Evolutionary conservation across 805 yeast genomes (phyloP), one percentile per base, ranked within the genome.

Genomic region (Wickerhamiella alocasiicola): DNA sequence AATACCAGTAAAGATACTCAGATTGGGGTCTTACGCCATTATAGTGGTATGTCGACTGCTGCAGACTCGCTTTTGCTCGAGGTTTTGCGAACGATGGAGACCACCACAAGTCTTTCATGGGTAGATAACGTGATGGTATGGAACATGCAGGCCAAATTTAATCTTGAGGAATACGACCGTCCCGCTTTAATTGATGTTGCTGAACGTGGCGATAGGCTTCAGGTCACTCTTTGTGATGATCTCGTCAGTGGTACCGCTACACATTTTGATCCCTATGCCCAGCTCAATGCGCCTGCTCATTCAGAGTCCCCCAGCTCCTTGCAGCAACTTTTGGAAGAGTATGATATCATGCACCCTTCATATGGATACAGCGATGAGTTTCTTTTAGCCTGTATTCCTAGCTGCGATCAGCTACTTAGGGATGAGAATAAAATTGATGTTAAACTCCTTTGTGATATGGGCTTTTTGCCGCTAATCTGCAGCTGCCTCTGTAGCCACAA

Each of bases 341-440:
- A 40, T 21, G 44, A 43, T 12, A 28, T 38, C 4, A 13, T 18
- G 15, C 48, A 42, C 28, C 45, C 46, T 4, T 15, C 23, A 17
- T 12, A 16, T 11, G 42, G 44, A 19, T 59, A 85, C 56, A 88
- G 83, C 53, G 69, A 76, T n/a, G 76, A 78, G 52, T 82, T 85
- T 51, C 50, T 85, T 27, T 55, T 82, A 45, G 62, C 79, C 41
- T 53, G 77, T 45, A 58, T 51, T 13, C 42, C 44, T 5, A 48
- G 54, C 38, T 49, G 52, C 33, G 46, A 49, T 31, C 44, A 45
- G 17, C 17, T 52, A 2, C 35, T 44, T n/a, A 43, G 44, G 3
- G 55, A 55, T 7, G 60, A 58, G 4, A n/a, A n/a, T n/a, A 62
- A 56, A 4, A 59, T 77, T 40, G 73, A 80, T 44, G 57, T 80